A percentile compares a stretch with the other conserved stretches of the same genome.
Conservation (phyloP, 129 eudicot genomes). For the Daucus carota region DH1_v3.0 NC_030382.2:39011501-39012000, state of each 20-base stretch:
- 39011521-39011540: background rate
- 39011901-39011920: background rate
- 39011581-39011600: background rate
- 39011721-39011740: background rate
- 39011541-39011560: constrained; percentile 12
- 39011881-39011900: too few relatives aligned
- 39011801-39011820: background rate
- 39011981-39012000: background rate
- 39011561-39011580: background rate
- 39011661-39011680: background rate
- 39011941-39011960: background rate
- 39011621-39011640: background rate
- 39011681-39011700: background rate
- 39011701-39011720: background rate
- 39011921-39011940: background rate
- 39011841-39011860: background rate
- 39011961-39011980: background rate
- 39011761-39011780: background rate
- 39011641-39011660: background rate
- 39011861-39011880: background rate
- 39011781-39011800: background rate
- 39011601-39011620: background rate
- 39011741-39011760: background rate
- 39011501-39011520: background rate
- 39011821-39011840: background rate